These are phyloP conservation scores for Trichoderma breve DNA, from an alignment of 2,329 filamentous ascomycete species.

Conservation along the genomic window DNA sequence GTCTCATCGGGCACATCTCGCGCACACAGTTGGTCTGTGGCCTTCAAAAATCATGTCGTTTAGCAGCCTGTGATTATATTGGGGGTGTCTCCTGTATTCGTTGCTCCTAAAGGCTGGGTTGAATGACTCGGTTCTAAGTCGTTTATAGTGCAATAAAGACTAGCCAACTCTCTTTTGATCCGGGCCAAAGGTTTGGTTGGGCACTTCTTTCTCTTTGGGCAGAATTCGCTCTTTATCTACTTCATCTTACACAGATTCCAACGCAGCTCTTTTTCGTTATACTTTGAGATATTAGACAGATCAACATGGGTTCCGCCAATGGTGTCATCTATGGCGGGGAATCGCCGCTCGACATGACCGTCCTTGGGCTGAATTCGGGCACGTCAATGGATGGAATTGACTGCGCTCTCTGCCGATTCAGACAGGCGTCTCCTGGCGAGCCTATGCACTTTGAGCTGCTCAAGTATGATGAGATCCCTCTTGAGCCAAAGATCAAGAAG, in stretches of 20 bases:
- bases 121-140: background rate
- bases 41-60: background rate
- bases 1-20: slow-evolving; percentile 10
- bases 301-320: slow-evolving; percentile 6
- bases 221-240: background rate
- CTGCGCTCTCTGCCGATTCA: slow-evolving; percentile 56
- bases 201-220: background rate
- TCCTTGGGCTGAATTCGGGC: slow-evolving; percentile 51
- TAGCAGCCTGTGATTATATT: background rate
- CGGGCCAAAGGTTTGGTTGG: background rate
- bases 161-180: background rate
- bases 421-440: slow-evolving; percentile 49
- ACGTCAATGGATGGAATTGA: slow-evolving; percentile 58
- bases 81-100: background rate
- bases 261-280: background rate
- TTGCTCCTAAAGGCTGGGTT: background rate
- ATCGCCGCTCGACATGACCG: slow-evolving; percentile 45
- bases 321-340: background rate
- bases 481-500: slow-evolving; percentile 53
- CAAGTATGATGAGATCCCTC: slow-evolving; percentile 55
- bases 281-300: background rate
- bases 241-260: background rate
- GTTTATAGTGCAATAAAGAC: background rate
- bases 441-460: slow-evolving; percentile 57
- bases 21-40: background rate